phyloP scores from a whole-genome alignment of 169 alveolate genomes.

The Cryptosporidium ryanae region DNA sequence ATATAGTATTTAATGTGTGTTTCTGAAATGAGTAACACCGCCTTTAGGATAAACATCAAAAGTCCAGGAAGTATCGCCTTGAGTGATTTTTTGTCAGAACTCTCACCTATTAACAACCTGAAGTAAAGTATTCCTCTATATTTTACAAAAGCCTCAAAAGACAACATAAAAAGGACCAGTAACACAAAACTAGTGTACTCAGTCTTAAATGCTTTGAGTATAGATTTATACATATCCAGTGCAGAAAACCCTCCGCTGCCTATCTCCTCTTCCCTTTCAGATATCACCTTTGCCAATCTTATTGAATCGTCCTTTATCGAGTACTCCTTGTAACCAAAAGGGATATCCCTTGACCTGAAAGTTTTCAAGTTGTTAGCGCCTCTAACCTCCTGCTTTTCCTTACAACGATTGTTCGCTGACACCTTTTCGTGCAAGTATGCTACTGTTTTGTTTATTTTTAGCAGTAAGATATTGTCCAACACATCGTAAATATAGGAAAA shows the following conservation, averaged over 20 bases:
- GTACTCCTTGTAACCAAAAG: slow-evolving; percentile 21
- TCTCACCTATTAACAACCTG: slow-evolving; percentile 13
- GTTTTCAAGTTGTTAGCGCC: slow-evolving; percentile 22
- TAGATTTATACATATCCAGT: slow-evolving; percentile 17
- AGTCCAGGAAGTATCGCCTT: slow-evolving; percentile 8
- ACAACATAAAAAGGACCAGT: background rate
- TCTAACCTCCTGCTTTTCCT: background rate
- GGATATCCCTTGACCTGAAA: slow-evolving; percentile 47
- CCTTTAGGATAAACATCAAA: slow-evolving; percentile 17
- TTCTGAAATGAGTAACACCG: slow-evolving; percentile 12
- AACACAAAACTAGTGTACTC: slow-evolving; percentile 14
- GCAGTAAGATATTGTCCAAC: slow-evolving; percentile 29
- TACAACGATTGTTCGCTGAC: background rate
- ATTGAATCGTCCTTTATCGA: slow-evolving; percentile 44
- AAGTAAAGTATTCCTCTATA: slow-evolving; percentile 36
- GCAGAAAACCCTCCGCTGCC: slow-evolving; percentile 23
- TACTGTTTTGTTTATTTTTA: slow-evolving; percentile 37
- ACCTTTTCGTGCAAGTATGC: slow-evolving; percentile 27
- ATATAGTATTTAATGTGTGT: slow-evolving; percentile 55
- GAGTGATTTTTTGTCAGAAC: slow-evolving; percentile 3
- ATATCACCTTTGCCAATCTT: slow-evolving; percentile 1
- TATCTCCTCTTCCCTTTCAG: slow-evolving; percentile 19
- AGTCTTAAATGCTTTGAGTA: slow-evolving; percentile 30
- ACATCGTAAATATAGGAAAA: background rate
- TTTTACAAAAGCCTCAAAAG: slow-evolving; percentile 60